phyloP scores from a whole-genome alignment of 2,329 filamentous ascomycete genomes.

The Orbilia quercus region DNA sequence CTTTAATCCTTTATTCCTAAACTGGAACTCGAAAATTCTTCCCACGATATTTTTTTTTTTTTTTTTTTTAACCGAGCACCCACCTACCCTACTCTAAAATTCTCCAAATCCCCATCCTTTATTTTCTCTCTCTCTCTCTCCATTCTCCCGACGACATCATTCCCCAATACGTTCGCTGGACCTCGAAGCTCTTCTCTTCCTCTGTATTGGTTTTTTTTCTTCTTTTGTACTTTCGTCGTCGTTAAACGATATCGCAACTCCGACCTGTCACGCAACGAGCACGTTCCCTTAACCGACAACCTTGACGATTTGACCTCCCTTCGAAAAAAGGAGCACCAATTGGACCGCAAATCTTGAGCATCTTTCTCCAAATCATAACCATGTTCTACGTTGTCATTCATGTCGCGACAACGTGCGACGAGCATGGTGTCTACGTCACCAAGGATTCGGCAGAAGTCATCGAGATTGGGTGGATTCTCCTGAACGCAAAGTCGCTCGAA shows the following conservation, averaged over 20 bases:
- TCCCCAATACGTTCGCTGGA: slow-evolving; percentile 45
- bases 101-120: slow-evolving; percentile 21
- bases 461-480: slow-evolving; percentile 96
- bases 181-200: slow-evolving; percentile 27
- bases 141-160: slow-evolving; percentile 40
- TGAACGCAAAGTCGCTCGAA: slow-evolving; percentile 89
- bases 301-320: slow-evolving; percentile 14
- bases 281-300: slow-evolving; percentile 63
- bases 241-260: slow-evolving; percentile 27
- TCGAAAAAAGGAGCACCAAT: slow-evolving; percentile 33
- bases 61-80: slow-evolving; percentile 51
- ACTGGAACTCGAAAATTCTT: slow-evolving; percentile 57
- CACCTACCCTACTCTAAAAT: slow-evolving; percentile 38
- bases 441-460: slow-evolving; percentile 99
- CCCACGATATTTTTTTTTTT: slow-evolving; percentile 51
- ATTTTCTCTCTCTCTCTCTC: slow-evolving; percentile 15
- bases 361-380: slow-evolving; percentile 70
- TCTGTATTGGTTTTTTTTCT: slow-evolving; percentile 10
- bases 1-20: slow-evolving; percentile 51
- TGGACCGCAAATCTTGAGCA: slow-evolving; percentile 64
- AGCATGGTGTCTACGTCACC: slow-evolving; percentile 98
- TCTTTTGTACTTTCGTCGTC: slow-evolving; percentile 9
- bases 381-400: slow-evolving; percentile 98
- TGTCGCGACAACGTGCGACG: slow-evolving; percentile 97
- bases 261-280: slow-evolving; percentile 45